Percentiles rank a stretch among this genome's conserved stretches.
Evolutionary conservation across 2,329 filamentous ascomycete species (phyloP).

Genomic region (Xylariales sp.): DNA sequence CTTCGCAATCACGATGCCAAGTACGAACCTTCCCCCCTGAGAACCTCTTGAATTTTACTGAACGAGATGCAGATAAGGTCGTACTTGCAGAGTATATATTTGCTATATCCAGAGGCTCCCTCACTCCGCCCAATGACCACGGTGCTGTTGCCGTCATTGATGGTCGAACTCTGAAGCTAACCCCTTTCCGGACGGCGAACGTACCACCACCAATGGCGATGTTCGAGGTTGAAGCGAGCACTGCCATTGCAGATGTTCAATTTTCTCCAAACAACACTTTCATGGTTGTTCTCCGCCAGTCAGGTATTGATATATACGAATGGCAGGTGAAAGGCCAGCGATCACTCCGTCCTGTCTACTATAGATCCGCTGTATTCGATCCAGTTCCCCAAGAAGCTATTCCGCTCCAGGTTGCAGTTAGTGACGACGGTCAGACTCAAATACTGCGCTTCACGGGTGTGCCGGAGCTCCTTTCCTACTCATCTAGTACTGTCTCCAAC

Average conservation of each 20-base stretch:
- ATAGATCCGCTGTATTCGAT: constrained; percentile 28
- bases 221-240: constrained; percentile 61
- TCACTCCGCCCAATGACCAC: constrained; percentile 66
- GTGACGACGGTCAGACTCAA: constrained; percentile 22
- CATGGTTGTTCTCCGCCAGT: constrained; percentile 68
- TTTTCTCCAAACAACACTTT: constrained; percentile 61
- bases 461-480: constrained; percentile 19
- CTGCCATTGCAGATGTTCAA: constrained; percentile 67
- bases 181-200: constrained; percentile 77
- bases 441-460: constrained; percentile 21
- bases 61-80: constrained; percentile 36
- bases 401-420: constrained; percentile 25
- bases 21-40: no score
- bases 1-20: constrained; percentile 50
- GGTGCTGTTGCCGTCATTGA: constrained; percentile 82
- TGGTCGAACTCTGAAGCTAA: constrained; percentile 73
- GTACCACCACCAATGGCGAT: constrained; percentile 91
- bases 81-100: constrained; percentile 65
- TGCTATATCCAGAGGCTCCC: constrained; percentile 62
- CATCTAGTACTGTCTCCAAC: constrained; percentile 17
- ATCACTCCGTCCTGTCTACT: constrained; percentile 38
- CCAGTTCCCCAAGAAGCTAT: constrained; percentile 18
- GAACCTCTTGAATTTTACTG: no score
- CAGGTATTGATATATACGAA: constrained; percentile 62
- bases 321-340: constrained; percentile 61